Percentiles rank a stretch among this genome's conserved stretches.
These are phyloP conservation scores for Terfezia boudieri DNA, from an alignment of 495 filamentous ascomycete genomes.

Conservation along the genomic window DNA sequence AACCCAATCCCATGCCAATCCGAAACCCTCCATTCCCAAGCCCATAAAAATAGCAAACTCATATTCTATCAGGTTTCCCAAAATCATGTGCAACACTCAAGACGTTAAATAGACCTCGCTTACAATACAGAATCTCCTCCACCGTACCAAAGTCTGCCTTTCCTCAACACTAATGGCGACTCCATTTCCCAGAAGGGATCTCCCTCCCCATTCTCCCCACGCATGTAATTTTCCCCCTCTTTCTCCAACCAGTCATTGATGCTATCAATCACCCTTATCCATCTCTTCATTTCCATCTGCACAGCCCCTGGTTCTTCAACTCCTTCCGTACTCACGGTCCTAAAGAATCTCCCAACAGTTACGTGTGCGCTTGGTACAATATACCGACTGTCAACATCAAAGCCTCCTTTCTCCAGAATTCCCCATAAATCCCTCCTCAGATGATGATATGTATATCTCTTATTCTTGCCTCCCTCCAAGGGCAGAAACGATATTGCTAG, in stretches of 20 bases:
- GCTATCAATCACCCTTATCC: constrained; percentile 46
- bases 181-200: constrained; percentile 58
- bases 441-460: constrained; percentile 71
- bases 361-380: constrained; percentile 72
- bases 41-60: too few relatives aligned
- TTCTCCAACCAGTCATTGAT: constrained; percentile 49
- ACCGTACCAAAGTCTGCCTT: constrained; percentile 65
- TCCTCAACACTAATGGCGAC: constrained; percentile 44
- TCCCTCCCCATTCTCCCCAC: constrained; percentile 25
- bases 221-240: constrained; percentile 22
- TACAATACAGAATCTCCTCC: constrained; percentile 36
- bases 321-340: constrained; percentile 24
- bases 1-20: too few relatives aligned
- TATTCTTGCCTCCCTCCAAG: constrained; percentile 36
- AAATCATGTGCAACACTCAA: too few relatives aligned
- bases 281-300: constrained; percentile 28
- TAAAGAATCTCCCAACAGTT: constrained; percentile 62
- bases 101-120: too few relatives aligned
- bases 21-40: too few relatives aligned
- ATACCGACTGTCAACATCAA: constrained; percentile 50
- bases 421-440: constrained; percentile 56
- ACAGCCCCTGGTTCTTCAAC: constrained; percentile 16
- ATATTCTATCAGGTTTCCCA: too few relatives aligned
- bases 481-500: constrained; percentile 73
- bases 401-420: constrained; percentile 31